Percentiles rank a stretch among this genome's conserved stretches.
Evolutionary conservation across 2,329 filamentous ascomycete genomes (phyloP).

Genomic region (Neonectria faginata): DNA sequence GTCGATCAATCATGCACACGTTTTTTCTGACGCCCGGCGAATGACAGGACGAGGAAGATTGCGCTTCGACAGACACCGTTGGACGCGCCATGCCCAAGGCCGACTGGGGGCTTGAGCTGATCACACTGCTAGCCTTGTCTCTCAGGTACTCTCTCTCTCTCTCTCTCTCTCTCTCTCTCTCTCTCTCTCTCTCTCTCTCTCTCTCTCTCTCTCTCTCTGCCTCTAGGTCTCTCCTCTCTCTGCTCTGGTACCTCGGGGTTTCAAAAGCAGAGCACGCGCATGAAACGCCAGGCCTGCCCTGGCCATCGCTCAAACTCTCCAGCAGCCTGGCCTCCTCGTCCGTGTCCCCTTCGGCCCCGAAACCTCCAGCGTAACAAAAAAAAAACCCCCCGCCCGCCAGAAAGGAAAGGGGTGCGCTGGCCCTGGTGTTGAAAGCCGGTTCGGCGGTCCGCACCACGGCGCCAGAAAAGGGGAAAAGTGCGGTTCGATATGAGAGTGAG

Average conservation of each 20-base stretch:
- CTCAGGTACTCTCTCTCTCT: too few relatives aligned
- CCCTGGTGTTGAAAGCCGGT: not conserved
- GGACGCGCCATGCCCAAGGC: conserved; percentile 21
- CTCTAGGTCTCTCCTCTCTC: not conserved
- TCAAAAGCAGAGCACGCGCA: conserved; percentile 8
- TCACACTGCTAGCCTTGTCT: not conserved
- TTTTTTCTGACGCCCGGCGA: not conserved
- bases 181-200: not conserved
- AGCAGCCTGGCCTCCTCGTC: not conserved
- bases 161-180: not conserved
- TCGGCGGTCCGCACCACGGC: not conserved
- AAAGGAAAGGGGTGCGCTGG: not conserved
- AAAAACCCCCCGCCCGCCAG: not conserved
- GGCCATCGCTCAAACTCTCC: not conserved
- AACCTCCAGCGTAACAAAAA: conserved; percentile 6
- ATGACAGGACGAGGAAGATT: conserved; percentile 24
- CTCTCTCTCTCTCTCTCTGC: not conserved
- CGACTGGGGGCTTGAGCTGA: not conserved
- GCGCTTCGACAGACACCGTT: conserved; percentile 19
- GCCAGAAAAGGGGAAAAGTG: conserved; percentile 1
- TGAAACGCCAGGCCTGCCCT: conserved; percentile 1
- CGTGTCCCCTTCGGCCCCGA: not conserved
- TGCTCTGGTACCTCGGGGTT: not conserved
- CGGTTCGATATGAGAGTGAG: not conserved
- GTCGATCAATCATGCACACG: not conserved